A percentile compares a stretch with the other conserved stretches of the same genome.
phyloP scores from a whole-genome alignment of 23 red algal genomes.

The Gracilaria caudata region DNA sequence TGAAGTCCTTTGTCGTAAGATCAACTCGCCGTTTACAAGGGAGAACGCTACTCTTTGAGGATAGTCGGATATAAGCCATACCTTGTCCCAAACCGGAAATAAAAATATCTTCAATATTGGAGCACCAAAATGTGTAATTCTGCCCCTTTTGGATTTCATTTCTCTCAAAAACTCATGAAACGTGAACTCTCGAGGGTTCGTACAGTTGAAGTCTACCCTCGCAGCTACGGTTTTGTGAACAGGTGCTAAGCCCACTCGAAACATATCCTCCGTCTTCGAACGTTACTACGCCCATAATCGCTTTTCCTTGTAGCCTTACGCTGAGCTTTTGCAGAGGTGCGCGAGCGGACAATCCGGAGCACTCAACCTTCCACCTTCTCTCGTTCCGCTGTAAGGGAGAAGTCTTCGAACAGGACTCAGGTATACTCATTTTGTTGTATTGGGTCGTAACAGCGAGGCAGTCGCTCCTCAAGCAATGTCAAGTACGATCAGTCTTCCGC shows the following conservation, averaged over 20 bases:
- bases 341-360: background rate
- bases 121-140: background rate
- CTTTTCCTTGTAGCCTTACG: background rate
- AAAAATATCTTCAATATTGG: background rate
- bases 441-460: background rate
- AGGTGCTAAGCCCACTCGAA: background rate
- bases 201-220: background rate
- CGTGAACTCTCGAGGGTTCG: background rate
- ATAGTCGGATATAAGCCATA: background rate
- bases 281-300: background rate
- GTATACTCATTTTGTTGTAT: background rate
- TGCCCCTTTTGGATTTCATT: background rate
- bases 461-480: background rate
- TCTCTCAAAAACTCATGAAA: background rate
- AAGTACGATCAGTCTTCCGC: slow-evolving; percentile 27
- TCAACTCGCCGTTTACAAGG: too few relatives aligned
- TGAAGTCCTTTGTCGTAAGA: too few relatives aligned
- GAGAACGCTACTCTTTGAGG: too few relatives aligned
- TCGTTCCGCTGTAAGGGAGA: background rate
- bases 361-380: background rate
- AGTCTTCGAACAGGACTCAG: background rate
- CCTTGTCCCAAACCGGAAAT: background rate
- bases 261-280: background rate
- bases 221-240: too few relatives aligned
- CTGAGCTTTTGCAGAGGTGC: background rate